phyloP scores from a whole-genome alignment of 2,329 filamentous ascomycete species.

The Elsinoe fawcettii region DNA sequence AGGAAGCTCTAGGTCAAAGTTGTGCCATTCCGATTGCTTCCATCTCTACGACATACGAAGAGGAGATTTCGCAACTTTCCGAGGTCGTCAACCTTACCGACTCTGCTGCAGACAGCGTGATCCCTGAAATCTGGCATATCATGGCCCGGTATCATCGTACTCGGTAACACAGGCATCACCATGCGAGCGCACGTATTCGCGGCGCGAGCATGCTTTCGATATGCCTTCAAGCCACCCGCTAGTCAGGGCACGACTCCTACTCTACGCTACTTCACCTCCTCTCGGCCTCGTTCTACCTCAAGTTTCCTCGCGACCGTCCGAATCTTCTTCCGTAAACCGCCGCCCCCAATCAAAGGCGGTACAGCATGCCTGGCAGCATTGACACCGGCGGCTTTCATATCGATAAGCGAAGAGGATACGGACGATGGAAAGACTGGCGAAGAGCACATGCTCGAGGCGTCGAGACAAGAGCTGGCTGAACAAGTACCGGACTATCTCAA shows the following conservation, averaged over 20 bases:
- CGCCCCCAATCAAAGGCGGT: constrained; percentile 30
- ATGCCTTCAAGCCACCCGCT: constrained; percentile 27
- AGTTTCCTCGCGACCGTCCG: background rate
- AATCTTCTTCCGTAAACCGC: constrained; percentile 26
- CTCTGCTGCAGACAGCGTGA: background rate
- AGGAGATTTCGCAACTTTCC: background rate
- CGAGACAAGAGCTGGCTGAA: constrained; percentile 67
- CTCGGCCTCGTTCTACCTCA: background rate
- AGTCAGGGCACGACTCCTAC: background rate
- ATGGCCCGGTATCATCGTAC: background rate
- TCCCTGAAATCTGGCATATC: background rate
- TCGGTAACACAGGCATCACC: constrained; percentile 20
- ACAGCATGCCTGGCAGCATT: constrained; percentile 36
- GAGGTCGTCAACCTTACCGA: background rate
- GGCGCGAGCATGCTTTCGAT: constrained; percentile 44
- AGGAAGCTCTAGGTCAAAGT: background rate
- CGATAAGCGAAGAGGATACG: constrained; percentile 46
- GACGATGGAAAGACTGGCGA: constrained; percentile 60
- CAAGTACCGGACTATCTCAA: constrained; percentile 55
- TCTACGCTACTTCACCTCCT: constrained; percentile 15
- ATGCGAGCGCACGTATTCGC: constrained; percentile 46
- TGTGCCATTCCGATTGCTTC: background rate
- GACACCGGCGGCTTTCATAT: constrained; percentile 52
- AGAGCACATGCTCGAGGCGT: constrained; percentile 77
- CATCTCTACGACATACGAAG: background rate